Conservation (phyloP, 495 filamentous ascomycete species). For the Hypomontagnella submonticulosa region DNA sequence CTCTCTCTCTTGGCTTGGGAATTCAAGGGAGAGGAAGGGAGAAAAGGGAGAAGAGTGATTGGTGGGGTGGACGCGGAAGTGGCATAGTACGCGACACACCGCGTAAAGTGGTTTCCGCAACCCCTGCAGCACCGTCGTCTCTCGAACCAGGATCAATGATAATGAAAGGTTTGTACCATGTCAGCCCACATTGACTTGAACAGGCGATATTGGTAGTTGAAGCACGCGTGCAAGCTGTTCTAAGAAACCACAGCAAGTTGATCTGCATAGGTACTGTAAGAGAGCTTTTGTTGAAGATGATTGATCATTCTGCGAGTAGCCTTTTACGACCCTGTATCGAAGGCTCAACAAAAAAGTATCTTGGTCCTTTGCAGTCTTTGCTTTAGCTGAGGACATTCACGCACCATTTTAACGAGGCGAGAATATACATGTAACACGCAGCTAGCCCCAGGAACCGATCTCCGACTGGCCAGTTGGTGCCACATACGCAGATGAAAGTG, state of each 20-base stretch:
- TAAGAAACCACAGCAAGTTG: conserved; percentile 9
- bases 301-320: neutral
- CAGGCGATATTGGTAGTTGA: conserved; percentile 5
- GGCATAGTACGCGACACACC: conserved; percentile 48
- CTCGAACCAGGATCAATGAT: conserved; percentile 17
- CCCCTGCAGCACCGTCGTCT: conserved; percentile 32
- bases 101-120: conserved; percentile 51
- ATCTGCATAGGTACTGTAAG: conserved; percentile 18
- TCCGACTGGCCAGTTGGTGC: conserved; percentile 10
- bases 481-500: conserved; percentile 18
- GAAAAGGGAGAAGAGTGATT: conserved; percentile 17
- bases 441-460: conserved; percentile 39
- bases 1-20: conserved; percentile 42
- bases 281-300: conserved; percentile 19
- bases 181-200: conserved; percentile 12
- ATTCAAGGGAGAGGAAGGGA: conserved; percentile 32
- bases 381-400: conserved; percentile 22
- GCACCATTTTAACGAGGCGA: conserved; percentile 24
- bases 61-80: conserved; percentile 45
- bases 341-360: conserved; percentile 25
- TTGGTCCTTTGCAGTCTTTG: neutral
- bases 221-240: neutral
- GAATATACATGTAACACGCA: conserved; percentile 11
- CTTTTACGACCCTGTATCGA: conserved; percentile 21
- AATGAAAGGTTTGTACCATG: conserved; percentile 11